A percentile compares a stretch with the other conserved stretches of the same genome.
Conservation (phyloP, 2,329 filamentous ascomycete species). For the Fusarium tuaranense region DNA sequence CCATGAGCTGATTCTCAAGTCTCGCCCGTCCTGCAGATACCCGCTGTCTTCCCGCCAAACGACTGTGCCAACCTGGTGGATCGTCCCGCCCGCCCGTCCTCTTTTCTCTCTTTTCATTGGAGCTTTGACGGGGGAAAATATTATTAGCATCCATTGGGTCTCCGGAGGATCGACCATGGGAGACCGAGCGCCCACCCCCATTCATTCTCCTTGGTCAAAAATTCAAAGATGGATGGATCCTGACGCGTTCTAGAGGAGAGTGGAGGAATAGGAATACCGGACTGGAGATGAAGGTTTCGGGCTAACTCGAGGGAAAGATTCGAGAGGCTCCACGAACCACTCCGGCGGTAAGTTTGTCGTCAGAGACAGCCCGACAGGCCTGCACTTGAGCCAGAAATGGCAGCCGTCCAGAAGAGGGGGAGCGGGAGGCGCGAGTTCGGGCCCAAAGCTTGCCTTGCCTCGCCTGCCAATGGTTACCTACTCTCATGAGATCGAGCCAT, state of each 20-base stretch:
- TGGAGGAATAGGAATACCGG: slow-evolving; percentile 15
- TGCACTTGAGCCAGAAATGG: neutral
- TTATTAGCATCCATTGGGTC: slow-evolving; percentile 23
- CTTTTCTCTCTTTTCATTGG: slow-evolving; percentile 32
- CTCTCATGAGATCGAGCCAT: slow-evolving; percentile 14
- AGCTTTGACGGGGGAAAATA: slow-evolving; percentile 32
- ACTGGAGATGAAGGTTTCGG: slow-evolving; percentile 20
- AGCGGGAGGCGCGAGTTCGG: slow-evolving; percentile 11
- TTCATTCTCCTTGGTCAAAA: slow-evolving; percentile 18
- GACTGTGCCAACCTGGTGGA: slow-evolving; percentile 40
- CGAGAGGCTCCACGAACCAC: slow-evolving; percentile 37
- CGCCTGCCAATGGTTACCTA: neutral
- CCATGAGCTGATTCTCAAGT: slow-evolving; percentile 42
- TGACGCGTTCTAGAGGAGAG: neutral
- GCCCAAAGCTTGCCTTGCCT: neutral
- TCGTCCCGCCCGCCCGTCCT: slow-evolving; percentile 33
- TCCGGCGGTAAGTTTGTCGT: slow-evolving; percentile 40
- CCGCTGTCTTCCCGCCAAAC: slow-evolving; percentile 36
- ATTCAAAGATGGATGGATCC: slow-evolving; percentile 10
- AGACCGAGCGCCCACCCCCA: slow-evolving; percentile 15
- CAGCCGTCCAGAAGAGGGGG: slow-evolving; percentile 8
- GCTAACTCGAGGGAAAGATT: slow-evolving; percentile 30
- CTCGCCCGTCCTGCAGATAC: slow-evolving; percentile 37
- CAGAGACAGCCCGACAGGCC: slow-evolving; percentile 12
- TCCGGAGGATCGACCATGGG: slow-evolving; percentile 25